These are phyloP conservation scores for Mangifera indica DNA, from an alignment of 345 rosid species.

Conservation along the genomic window DNA sequence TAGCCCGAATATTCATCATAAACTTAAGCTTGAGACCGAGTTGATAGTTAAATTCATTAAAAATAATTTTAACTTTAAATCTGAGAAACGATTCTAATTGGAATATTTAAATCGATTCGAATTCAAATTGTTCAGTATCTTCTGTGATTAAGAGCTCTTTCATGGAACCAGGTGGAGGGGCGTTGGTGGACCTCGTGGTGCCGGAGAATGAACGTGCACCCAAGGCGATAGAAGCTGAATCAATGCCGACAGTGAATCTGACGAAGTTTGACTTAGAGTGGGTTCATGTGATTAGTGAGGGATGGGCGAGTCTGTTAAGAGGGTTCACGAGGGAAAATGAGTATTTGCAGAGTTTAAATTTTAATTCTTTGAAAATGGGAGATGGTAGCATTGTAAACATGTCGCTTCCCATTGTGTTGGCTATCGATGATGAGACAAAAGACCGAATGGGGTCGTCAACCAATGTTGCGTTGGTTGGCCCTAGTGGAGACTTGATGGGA, in stretches of 20 bases:
- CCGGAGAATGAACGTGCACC: conserved; percentile 51
- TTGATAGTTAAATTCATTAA: too few species aligned
- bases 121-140: too few species aligned
- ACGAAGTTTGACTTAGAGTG: conserved; percentile 83
- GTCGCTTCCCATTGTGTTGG: conserved; percentile 97
- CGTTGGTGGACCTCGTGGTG: conserved; percentile 63
- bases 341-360: conserved; percentile 90
- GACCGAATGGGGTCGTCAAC: conserved; percentile 57
- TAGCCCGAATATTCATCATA: too few species aligned
- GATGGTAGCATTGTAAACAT: conserved; percentile 71
- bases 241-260: conserved; percentile 64
- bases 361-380: conserved; percentile 58
- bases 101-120: too few species aligned
- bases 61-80: too few species aligned
- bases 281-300: conserved; percentile 91
- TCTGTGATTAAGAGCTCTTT: conserved; percentile 55
- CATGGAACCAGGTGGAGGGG: conserved; percentile 94
- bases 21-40: too few species aligned
- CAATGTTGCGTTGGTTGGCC: conserved; percentile 57
- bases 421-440: conserved; percentile 73
- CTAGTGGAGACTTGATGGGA: conserved; percentile 63
- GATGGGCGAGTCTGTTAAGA: conserved; percentile 93
- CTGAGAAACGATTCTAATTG: too few species aligned
- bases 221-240: conserved; percentile 55
- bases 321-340: conserved; percentile 96